phyloP scores from a whole-genome alignment of 2,329 filamentous ascomycete genomes.

The Drechslerella stenobrocha region DNA sequence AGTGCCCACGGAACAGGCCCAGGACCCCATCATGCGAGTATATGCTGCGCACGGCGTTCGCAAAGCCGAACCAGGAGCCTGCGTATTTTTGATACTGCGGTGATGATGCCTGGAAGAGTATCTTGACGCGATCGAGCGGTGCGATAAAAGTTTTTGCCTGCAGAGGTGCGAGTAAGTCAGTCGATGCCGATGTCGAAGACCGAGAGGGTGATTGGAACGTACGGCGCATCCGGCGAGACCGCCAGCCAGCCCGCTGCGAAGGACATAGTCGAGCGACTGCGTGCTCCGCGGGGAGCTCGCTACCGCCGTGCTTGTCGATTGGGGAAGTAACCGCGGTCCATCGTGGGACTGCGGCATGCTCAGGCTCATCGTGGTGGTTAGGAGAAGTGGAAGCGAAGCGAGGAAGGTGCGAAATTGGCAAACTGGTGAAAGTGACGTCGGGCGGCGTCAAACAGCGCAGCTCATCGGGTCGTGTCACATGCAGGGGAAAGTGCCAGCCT shows the following conservation, averaged over 20 bases:
- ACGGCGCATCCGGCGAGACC: conserved; percentile 90
- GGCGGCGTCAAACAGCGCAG: not conserved
- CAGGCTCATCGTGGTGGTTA: conserved; percentile 35
- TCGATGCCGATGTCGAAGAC: not conserved
- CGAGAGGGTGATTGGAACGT: conserved; percentile 56
- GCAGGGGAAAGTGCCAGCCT: not conserved
- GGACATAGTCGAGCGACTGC: conserved; percentile 69
- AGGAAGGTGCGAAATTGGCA: conserved; percentile 11
- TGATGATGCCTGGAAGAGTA: conserved; percentile 94
- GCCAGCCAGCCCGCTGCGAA: conserved; percentile 81
- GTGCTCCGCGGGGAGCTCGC: conserved; percentile 19
- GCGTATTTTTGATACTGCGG: conserved; percentile 92
- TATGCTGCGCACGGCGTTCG: conserved; percentile 81
- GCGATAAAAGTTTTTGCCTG: conserved; percentile 95
- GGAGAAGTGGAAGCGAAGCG: conserved; percentile 1
- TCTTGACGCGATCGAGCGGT: conserved; percentile 95
- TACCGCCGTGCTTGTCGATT: conserved; percentile 5
- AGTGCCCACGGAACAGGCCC: conserved; percentile 91
- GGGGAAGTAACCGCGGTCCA: conserved; percentile 34
- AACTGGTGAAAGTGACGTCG: conserved; percentile 11
- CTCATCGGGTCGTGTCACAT: conserved; percentile 9
- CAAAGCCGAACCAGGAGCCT: conserved; percentile 81
- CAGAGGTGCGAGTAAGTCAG: conserved; percentile 24
- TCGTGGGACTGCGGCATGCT: conserved; percentile 49
- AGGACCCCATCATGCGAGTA: conserved; percentile 71